Evolutionary conservation across 129 eudicot species (phyloP), one percentile per base, ranked within the genome.

Genomic region (Lactuca sativa): DNA sequence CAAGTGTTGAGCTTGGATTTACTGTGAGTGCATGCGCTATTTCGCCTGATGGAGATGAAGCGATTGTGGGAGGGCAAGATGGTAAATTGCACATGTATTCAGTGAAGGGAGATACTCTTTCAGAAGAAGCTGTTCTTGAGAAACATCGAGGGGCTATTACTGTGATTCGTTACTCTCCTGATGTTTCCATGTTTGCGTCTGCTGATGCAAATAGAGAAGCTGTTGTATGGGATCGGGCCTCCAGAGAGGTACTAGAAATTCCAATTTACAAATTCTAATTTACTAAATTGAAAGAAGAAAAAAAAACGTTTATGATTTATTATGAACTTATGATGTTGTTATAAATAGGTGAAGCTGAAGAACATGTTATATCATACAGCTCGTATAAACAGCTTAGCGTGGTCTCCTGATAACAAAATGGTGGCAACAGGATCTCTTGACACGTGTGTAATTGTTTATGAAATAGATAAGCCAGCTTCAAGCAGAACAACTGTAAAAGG

Each of bases 341-440:
- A 62, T 77, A 47, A 52, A 65, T 83, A 93, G 98, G 85, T 93
- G 60, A 93, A 89, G 86, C 87, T 93, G 51, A 93, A 93, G 81
- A 89, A 93, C 77, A 93, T 93, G 97, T 62, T 89, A 74, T 93
- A 75, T 69, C 96, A 92, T 74, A 82, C 92, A 4, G 92, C 98
- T 13, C 86, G 98, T 41, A 78, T 93, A 75, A 93, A 93, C 88
- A 86, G 97, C 73, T 54, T 93, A 72, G 92, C 92, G 12, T 93
- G 98, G 98, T 93, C 97, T 56, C 97, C 96, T 12, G 89, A 89
- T 79, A 87, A 74, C 84, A 81, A 61, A 64, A 81, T 81, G 98
- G 92, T 93, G 80, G 98, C 98, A 37, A 93, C 98, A 10, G 98
- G 98, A 67, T 89, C 95, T 34, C 95, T 93, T 38, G 97, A 93